Evolutionary conservation across 139 green algal species (phyloP).

Genomic region (Closterium sp.): DNA sequence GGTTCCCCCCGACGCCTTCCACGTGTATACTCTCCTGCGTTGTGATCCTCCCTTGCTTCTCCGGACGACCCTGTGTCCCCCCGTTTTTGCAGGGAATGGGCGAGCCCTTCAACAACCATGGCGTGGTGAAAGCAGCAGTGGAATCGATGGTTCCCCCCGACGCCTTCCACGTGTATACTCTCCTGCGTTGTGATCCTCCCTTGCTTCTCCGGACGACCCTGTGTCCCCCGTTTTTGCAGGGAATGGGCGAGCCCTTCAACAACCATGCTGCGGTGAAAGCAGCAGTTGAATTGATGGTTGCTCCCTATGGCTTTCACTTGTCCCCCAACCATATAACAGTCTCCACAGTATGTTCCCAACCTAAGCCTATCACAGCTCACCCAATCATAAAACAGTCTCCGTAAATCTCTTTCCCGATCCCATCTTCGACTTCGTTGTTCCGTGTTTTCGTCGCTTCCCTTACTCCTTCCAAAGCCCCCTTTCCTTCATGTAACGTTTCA

Average conservation of each 20-base stretch:
- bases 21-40: too few species aligned
- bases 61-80: too few species aligned
- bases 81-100: slow-evolving; percentile 68
- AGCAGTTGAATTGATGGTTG: slow-evolving; percentile 73
- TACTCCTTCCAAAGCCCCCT: too few species aligned
- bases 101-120: slow-evolving; percentile 96
- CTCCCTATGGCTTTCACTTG: slow-evolving; percentile 72
- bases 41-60: not conserved
- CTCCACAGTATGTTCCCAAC: slow-evolving; percentile 65
- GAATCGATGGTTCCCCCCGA: slow-evolving; percentile 67
- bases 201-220: too few species aligned
- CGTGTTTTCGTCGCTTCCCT: too few species aligned
- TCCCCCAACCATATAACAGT: slow-evolving; percentile 76
- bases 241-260: slow-evolving; percentile 94
- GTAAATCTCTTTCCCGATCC: too few species aligned
- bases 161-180: slow-evolving; percentile 62
- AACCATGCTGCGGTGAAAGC: slow-evolving; percentile 85
- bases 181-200: too few species aligned
- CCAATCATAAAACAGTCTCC: too few species aligned
- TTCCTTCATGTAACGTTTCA: too few species aligned
- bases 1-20: not conserved
- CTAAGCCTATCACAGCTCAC: too few species aligned
- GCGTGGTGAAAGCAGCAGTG: slow-evolving; percentile 71
- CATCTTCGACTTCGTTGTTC: too few species aligned
- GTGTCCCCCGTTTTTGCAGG: too few species aligned